These are phyloP conservation scores for Harrya chromipes DNA, from an alignment of 768 basidiomycete species.

Conservation along the genomic window DNA sequence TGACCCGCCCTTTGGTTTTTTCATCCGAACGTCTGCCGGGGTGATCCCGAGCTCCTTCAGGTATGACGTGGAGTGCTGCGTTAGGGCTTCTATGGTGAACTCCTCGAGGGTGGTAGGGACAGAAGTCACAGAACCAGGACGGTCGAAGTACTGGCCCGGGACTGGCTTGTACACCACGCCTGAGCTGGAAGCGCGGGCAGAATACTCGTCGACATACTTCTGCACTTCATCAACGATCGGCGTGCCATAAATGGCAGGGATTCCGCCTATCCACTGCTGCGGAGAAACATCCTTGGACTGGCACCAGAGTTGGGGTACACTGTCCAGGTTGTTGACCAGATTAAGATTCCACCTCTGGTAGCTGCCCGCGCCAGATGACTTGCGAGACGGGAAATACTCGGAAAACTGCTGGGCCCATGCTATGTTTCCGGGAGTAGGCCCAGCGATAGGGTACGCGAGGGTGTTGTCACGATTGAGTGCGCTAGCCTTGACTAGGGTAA, in stretches of 20 bases:
- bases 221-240: not conserved
- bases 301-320: constrained; percentile 15
- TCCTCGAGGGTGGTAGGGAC: not conserved
- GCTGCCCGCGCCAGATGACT: not conserved
- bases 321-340: constrained; percentile 14
- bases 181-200: not conserved
- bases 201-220: not conserved
- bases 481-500: constrained; percentile 4
- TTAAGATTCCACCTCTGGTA: constrained; percentile 19
- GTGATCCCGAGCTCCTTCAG: too few relatives aligned
- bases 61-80: too few relatives aligned
- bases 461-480: not conserved
- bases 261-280: constrained; percentile 12
- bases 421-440: constrained; percentile 3
- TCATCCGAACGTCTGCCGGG: too few relatives aligned
- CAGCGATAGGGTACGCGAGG: constrained; percentile 2
- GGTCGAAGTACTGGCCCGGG: constrained; percentile 4
- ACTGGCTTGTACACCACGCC: constrained; percentile 7
- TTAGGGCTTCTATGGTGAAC: not conserved
- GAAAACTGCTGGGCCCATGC: constrained; percentile 4
- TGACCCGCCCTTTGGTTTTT: too few relatives aligned
- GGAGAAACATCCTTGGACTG: not conserved
- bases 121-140: not conserved
- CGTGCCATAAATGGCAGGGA: constrained; percentile 8
- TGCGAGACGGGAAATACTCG: not conserved